phyloP scores from a whole-genome alignment of 805 yeast species.

The Wickerhamomyces rabaulensis region DNA sequence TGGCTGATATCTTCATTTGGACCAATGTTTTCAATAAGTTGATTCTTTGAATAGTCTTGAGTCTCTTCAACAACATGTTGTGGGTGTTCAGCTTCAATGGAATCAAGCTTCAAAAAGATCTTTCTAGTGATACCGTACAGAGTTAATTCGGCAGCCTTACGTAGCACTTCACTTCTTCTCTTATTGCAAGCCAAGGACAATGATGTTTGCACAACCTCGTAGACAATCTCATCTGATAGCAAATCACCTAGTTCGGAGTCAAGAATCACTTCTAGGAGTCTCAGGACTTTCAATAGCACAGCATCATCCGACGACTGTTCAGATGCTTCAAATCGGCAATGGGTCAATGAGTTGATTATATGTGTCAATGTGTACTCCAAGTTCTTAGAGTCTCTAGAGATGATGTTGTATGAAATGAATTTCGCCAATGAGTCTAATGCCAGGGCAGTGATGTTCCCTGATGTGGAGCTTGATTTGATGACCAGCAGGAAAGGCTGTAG shows the following conservation, averaged over 20 bases:
- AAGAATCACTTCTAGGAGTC: slow-evolving; percentile 63
- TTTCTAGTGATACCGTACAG: slow-evolving; percentile 63
- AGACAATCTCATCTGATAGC: slow-evolving; percentile 76
- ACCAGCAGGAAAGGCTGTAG: slow-evolving; percentile 84
- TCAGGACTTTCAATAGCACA: slow-evolving; percentile 75
- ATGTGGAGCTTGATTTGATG: slow-evolving; percentile 76
- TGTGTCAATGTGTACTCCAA: slow-evolving; percentile 56
- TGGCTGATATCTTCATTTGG: slow-evolving; percentile 44
- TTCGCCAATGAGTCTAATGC: slow-evolving; percentile 74
- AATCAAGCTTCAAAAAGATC: slow-evolving; percentile 56
- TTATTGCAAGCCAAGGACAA: slow-evolving; percentile 89
- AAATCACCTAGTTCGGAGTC: slow-evolving; percentile 57
- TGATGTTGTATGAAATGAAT: slow-evolving; percentile 63
- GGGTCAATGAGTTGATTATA: slow-evolving; percentile 66
- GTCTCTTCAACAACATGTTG: slow-evolving; percentile 38
- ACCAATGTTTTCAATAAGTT: slow-evolving; percentile 45
- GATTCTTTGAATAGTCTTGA: slow-evolving; percentile 41
- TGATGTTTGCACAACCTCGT: slow-evolving; percentile 88
- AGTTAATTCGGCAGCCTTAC: slow-evolving; percentile 85
- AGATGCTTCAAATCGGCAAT: slow-evolving; percentile 92
- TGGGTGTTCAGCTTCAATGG: slow-evolving; percentile 42
- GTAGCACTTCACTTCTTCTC: slow-evolving; percentile 80
- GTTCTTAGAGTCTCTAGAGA: slow-evolving; percentile 50
- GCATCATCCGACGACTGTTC: slow-evolving; percentile 92
- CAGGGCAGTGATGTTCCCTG: slow-evolving; percentile 79